Conservation (phyloP, 805 yeast species). For the Jamesozyma rosinii region DNA sequence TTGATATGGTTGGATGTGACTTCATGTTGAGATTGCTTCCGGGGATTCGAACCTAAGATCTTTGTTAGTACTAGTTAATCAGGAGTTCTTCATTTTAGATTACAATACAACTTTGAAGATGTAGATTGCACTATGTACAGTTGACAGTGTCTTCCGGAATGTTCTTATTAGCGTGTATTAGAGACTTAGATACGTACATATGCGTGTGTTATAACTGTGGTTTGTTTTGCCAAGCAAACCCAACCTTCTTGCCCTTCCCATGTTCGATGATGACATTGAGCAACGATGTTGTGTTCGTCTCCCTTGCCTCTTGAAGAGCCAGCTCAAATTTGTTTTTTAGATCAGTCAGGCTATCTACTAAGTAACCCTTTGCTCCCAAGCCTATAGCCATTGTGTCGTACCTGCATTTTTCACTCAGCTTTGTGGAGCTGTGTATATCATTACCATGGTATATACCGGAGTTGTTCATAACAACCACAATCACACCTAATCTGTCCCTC, state of each 20-base stretch:
- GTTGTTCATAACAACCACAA: conserved; percentile 61
- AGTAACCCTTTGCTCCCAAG: conserved; percentile 48
- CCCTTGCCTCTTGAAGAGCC: conserved; percentile 29
- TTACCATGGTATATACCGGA: conserved; percentile 64
- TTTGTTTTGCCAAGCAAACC: conserved; percentile 63
- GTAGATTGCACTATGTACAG: too few relatives aligned
- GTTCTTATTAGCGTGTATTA: too few relatives aligned
- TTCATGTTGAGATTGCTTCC: too few relatives aligned
- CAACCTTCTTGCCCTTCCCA: conserved; percentile 45
- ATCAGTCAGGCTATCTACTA: conserved; percentile 36
- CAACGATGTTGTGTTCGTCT: conserved; percentile 34
- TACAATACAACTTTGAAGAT: too few relatives aligned
- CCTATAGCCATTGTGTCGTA: conserved; percentile 49
- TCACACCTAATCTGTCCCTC: conserved; percentile 42
- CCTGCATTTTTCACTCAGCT: conserved; percentile 45
- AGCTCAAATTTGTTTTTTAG: conserved; percentile 29
- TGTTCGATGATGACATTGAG: conserved; percentile 56
- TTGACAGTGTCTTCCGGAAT: too few relatives aligned
- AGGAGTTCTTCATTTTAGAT: too few relatives aligned
- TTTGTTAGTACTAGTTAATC: too few relatives aligned
- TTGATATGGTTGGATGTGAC: too few relatives aligned
- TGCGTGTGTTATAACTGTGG: conserved; percentile 9
- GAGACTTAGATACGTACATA: too few relatives aligned
- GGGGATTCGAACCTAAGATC: too few relatives aligned
- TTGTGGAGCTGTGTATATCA: conserved; percentile 38